Evolutionary conservation across 2,329 filamentous ascomycete species (phyloP).

Genomic region (Penicillium sp.): DNA sequence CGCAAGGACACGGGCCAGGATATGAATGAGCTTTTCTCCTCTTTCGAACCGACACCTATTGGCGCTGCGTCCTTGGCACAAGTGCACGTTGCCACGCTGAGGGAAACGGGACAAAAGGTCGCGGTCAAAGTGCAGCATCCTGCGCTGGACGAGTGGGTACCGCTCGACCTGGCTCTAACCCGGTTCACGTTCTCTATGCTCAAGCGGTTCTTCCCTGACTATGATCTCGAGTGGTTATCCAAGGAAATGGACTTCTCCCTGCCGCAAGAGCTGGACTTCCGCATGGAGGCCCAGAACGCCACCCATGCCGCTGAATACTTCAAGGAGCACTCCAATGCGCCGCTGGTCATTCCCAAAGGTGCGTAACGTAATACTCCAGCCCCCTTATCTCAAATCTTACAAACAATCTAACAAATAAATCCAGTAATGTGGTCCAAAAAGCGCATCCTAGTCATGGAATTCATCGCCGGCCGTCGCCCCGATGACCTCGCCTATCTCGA

Average conservation of each 20-base stretch:
- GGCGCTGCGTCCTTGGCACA: conserved; percentile 93
- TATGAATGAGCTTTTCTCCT: conserved; percentile 78
- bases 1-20: conserved; percentile 72
- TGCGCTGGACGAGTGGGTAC: conserved; percentile 80
- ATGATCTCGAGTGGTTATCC: conserved; percentile 93
- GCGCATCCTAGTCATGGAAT: conserved; percentile 93
- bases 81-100: conserved; percentile 82
- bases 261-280: conserved; percentile 87
- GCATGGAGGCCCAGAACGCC: conserved; percentile 80
- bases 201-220: conserved; percentile 93
- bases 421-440: conserved; percentile 79
- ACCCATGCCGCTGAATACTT: conserved; percentile 77
- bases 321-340: conserved; percentile 65
- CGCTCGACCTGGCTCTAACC: conserved; percentile 80
- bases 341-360: conserved; percentile 76
- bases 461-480: conserved; percentile 76
- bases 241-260: conserved; percentile 88
- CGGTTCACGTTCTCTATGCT: conserved; percentile 83
- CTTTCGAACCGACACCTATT: conserved; percentile 75
- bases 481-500: conserved; percentile 89
- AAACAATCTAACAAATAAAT: conserved; percentile 18
- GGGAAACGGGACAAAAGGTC: conserved; percentile 76
- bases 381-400: neutral
- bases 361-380: neutral
- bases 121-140: conserved; percentile 98